Evolutionary conservation across 768 basidiomycete species (phyloP).

Genomic region (Psilocybe cyanescens): DNA sequence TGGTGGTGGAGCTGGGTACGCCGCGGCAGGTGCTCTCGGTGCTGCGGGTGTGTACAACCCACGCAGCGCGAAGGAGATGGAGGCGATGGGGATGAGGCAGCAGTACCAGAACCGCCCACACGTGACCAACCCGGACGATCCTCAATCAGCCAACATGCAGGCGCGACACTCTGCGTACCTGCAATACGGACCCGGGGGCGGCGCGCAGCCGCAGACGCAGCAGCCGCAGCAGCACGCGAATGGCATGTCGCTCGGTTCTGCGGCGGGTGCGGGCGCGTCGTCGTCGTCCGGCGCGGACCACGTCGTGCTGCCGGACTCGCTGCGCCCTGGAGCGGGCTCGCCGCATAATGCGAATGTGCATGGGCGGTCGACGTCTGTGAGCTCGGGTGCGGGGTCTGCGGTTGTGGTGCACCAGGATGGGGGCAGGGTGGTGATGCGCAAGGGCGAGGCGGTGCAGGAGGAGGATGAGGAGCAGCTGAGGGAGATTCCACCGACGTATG

Average conservation of each 20-base stretch:
- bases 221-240: neutral
- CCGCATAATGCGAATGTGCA: neutral
- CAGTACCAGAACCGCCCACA: conserved; percentile 1
- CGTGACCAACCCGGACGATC: conserved; percentile 21
- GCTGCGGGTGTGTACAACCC: conserved; percentile 16
- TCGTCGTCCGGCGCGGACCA: too few relatives aligned
- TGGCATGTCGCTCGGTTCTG: neutral
- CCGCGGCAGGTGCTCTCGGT: conserved; percentile 8
- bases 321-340: conserved; percentile 2
- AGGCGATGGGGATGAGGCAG: conserved; percentile 23
- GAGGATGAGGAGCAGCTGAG: conserved; percentile 18
- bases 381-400: conserved; percentile 11
- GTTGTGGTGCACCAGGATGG: conserved; percentile 33
- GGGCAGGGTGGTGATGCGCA: conserved; percentile 23
- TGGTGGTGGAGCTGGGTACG: conserved; percentile 6
- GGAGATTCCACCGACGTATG: conserved; percentile 36
- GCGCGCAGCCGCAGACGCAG: neutral
- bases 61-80: conserved; percentile 30
- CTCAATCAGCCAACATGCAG: neutral
- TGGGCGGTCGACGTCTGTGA: neutral
- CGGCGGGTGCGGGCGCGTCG: neutral
- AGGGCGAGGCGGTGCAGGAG: conserved; percentile 17
- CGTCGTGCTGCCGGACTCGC: conserved; percentile 8
- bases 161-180: conserved; percentile 15
- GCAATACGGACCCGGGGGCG: conserved; percentile 16